These are phyloP conservation scores for Thermomyces lanuginosus DNA, from an alignment of 2,329 filamentous ascomycete genomes.

Conservation along the genomic window DNA sequence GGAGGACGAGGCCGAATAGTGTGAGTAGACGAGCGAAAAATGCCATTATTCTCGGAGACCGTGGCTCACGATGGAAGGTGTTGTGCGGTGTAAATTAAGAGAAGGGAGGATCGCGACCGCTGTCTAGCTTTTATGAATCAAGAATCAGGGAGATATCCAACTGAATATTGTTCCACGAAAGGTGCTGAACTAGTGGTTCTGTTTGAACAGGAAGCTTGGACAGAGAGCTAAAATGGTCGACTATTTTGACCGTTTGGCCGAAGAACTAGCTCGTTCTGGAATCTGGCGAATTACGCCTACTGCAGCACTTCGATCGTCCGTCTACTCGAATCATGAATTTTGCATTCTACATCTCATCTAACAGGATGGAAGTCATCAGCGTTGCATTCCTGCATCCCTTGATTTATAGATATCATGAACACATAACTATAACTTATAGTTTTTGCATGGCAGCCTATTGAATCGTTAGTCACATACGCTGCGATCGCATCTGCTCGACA, in stretches of 20 bases:
- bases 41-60: slow-evolving; percentile 39
- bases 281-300: too few species aligned
- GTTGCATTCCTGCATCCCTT: slow-evolving; percentile 16
- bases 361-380: slow-evolving; percentile 15
- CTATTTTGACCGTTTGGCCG: too few species aligned
- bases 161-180: too few species aligned
- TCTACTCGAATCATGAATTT: too few species aligned
- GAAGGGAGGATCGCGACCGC: too few species aligned
- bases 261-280: too few species aligned
- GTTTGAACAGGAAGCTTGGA: neutral
- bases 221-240: too few species aligned
- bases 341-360: slow-evolving; percentile 1
- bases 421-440: slow-evolving; percentile 48
- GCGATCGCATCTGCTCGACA: neutral
- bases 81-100: neutral
- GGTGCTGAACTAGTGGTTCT: too few species aligned
- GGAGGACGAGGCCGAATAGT: slow-evolving; percentile 56
- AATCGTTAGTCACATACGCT: slow-evolving; percentile 8
- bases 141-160: too few species aligned
- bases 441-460: slow-evolving; percentile 65
- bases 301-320: too few species aligned
- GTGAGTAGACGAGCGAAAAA: slow-evolving; percentile 57
- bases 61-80: neutral
- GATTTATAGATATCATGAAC: slow-evolving; percentile 8
- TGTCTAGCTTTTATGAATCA: too few species aligned